These are phyloP conservation scores for Acer saccharum DNA, from an alignment of 345 rosid genomes.

Conservation along the genomic window DNA sequence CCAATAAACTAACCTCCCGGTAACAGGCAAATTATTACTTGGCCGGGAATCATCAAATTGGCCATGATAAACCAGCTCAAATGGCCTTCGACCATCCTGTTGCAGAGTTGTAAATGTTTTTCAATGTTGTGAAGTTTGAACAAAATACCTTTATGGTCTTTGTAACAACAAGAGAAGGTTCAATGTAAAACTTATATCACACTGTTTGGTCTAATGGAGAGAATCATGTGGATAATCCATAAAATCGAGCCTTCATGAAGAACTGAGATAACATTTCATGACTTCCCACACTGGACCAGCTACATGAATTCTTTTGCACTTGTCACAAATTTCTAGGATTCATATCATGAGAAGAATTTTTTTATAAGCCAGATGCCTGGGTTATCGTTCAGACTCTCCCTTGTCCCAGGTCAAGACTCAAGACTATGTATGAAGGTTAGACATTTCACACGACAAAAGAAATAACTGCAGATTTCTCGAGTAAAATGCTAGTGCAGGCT, in stretches of 20 bases:
- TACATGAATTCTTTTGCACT: not conserved
- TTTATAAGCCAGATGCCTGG: not conserved
- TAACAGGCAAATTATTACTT: conserved; percentile 59
- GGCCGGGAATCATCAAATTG: conserved; percentile 94
- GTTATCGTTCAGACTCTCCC: not conserved
- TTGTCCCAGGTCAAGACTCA: not conserved
- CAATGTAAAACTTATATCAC: not conserved
- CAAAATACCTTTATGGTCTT: not conserved
- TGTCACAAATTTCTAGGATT: conserved; percentile 7
- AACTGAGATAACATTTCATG: not conserved
- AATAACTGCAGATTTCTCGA: not conserved
- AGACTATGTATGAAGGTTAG: not conserved
- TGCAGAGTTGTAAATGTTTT: conserved; percentile 2
- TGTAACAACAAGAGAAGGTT: not conserved
- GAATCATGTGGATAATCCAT: not conserved
- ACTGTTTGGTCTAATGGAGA: not conserved
- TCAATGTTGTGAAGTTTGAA: not conserved
- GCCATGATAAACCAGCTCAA: conserved; percentile 89
- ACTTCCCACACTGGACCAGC: not conserved
- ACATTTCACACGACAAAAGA: conserved; percentile 1
- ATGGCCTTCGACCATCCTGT: conserved; percentile 91
- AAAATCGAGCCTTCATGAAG: not conserved
- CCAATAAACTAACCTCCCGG: conserved; percentile 66
- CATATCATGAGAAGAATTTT: not conserved
- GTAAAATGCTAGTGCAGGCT: conserved; percentile 1